These are phyloP conservation scores for Boletus sp. DNA, from an alignment of 1,284 basidiomycete genomes.

Conservation along the genomic window DNA sequence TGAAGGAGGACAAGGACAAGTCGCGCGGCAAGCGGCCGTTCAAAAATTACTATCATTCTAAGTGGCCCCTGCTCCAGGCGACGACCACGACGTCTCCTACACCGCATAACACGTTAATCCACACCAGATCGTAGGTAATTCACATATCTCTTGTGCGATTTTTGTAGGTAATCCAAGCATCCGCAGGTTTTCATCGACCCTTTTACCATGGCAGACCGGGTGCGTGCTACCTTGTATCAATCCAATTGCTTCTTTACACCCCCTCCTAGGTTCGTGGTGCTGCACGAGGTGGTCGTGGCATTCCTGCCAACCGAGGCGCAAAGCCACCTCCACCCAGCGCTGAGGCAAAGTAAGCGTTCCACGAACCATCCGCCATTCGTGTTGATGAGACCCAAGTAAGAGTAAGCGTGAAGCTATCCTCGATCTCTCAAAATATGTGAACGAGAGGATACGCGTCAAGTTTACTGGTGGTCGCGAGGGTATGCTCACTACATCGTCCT, in stretches of 20 bases:
- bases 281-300: conserved; percentile 42
- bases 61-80: background rate
- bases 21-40: conserved; percentile 36
- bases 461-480: conserved; percentile 96
- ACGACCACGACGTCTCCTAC: conserved; percentile 14
- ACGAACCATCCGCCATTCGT: conserved; percentile 11
- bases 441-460: conserved; percentile 91
- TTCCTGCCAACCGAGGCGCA: conserved; percentile 39
- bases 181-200: conserved; percentile 10
- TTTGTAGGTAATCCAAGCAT: conserved; percentile 19
- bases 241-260: conserved; percentile 27
- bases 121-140: conserved; percentile 17
- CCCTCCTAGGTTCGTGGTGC: conserved; percentile 50
- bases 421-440: conserved; percentile 91
- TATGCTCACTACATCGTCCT: conserved; percentile 33
- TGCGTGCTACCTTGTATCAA: conserved; percentile 30
- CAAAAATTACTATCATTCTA: conserved; percentile 34
- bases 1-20: conserved; percentile 24
- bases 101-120: conserved; percentile 18
- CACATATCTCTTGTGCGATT: background rate
- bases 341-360: conserved; percentile 27
- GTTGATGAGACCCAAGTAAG: conserved; percentile 44
- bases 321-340: conserved; percentile 31
- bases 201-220: conserved; percentile 56
- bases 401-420: conserved; percentile 95